Evolutionary conservation across 2,329 filamentous ascomycete genomes (phyloP), one percentile per base, ranked within the genome.

Genomic region (Fusarium tuaranense): DNA sequence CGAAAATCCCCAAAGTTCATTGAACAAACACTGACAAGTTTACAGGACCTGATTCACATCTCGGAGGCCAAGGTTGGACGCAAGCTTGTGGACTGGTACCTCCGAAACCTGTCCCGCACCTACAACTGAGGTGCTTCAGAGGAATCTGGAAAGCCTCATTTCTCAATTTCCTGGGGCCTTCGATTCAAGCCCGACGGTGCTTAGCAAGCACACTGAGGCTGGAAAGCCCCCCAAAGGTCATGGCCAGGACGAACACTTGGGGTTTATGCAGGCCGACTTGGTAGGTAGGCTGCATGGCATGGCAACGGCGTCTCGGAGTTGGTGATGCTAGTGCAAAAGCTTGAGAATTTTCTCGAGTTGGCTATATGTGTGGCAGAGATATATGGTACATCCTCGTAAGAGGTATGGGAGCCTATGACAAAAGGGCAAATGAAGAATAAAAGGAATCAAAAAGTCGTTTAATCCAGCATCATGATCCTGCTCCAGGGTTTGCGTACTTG

Each of bases 31-130:
- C 65, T 75, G 41, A 75, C 63, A 14, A 41, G 62, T 18, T 78
- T 48, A 8, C 8, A 95, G 93, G 96, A 99, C 83, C 87, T 99
- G 80, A 99, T 99, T 84, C 97, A 99, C 86, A 97, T 99, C 79
- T 98, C 96, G 69, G 97, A 99, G 87, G 96, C 96, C 78, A 99
- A 99, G 92, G 95, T 98, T 70, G 97, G 97, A 82, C 91, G 97
- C 80, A 97, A 97, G 87, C 88, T 99, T 81, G 96, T 99, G 76
- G 97, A 99, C 86, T 99, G 97, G 97, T 99, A 99, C 85, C 91
- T 99, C 82, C 93, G 97, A 83, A 99, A 99, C 88, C 88, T 99
- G 81, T 94, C 95, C 71, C 93, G 97, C 83, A 97, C 95, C 69
- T 99, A 99, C 88, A 97, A 84, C 81, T 85, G 80, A 76, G 73